Percentiles rank a stretch among this genome's conserved stretches.
Evolutionary conservation across 2,329 filamentous ascomycete genomes (phyloP).

Genomic region (Bipolaris gigantea): DNA sequence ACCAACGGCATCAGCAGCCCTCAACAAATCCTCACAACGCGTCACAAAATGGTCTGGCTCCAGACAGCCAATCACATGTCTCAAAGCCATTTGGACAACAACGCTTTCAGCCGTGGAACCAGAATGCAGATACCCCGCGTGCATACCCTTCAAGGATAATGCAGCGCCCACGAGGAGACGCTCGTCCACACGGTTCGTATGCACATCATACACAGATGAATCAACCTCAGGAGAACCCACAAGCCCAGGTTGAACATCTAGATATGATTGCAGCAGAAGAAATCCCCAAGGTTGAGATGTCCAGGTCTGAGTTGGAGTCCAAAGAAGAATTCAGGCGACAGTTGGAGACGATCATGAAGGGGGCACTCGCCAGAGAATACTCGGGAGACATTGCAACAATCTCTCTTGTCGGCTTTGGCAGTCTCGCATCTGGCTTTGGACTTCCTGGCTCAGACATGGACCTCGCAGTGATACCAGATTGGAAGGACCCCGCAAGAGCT

Average conservation of each 20-base stretch:
- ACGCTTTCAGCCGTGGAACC: slow-evolving; percentile 4
- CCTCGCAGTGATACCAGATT: slow-evolving; percentile 71
- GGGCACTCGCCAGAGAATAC: slow-evolving; percentile 56
- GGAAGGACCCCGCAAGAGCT: slow-evolving; percentile 32
- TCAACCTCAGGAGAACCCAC: slow-evolving; percentile 28
- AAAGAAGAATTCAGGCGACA: slow-evolving; percentile 71
- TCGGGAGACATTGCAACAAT: slow-evolving; percentile 58
- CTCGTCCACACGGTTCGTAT: slow-evolving; percentile 17
- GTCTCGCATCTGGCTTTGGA: slow-evolving; percentile 81
- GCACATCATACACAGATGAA: slow-evolving; percentile 19
- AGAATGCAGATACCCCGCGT: background rate
- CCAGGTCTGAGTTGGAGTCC: slow-evolving; percentile 62
- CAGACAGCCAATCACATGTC: background rate
- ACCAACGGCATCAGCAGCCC: slow-evolving; percentile 15
- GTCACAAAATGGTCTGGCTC: slow-evolving; percentile 1
- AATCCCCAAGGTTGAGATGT: slow-evolving; percentile 65
- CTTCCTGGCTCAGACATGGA: slow-evolving; percentile 91
- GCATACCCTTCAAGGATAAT: slow-evolving; percentile 22
- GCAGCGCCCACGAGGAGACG: slow-evolving; percentile 23
- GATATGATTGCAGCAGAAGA: slow-evolving; percentile 50
- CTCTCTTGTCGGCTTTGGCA: slow-evolving; percentile 78
- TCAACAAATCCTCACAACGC: slow-evolving; percentile 1
- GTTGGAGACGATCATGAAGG: slow-evolving; percentile 66
- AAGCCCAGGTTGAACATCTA: slow-evolving; percentile 48
- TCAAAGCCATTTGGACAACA: slow-evolving; percentile 4